These are phyloP conservation scores for Phaeotremella skinneri DNA, from an alignment of 768 basidiomycete species.

Conservation along the genomic window DNA sequence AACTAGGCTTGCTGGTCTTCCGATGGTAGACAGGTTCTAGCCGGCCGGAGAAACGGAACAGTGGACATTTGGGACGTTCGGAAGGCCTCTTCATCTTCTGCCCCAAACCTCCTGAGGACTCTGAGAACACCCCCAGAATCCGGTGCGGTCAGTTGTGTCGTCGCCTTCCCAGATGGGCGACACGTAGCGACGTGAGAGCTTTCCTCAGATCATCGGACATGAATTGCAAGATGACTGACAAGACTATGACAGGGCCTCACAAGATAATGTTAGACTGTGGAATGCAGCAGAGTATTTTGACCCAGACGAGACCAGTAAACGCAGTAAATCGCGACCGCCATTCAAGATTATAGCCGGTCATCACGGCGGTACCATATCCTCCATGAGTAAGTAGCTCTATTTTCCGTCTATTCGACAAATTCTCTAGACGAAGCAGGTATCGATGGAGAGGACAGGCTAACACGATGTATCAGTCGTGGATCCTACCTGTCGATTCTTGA, in stretches of 20 bases:
- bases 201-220: constrained; percentile 2
- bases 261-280: constrained; percentile 92
- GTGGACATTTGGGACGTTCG: constrained; percentile 94
- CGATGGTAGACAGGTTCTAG: constrained; percentile 82
- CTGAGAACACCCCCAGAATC: constrained; percentile 83
- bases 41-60: constrained; percentile 82
- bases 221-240: background rate
- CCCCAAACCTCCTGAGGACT: constrained; percentile 76
- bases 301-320: constrained; percentile 62
- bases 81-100: constrained; percentile 60
- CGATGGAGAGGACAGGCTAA: constrained; percentile 3
- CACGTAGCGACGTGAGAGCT: constrained; percentile 79
- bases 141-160: constrained; percentile 86
- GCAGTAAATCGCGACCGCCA: constrained; percentile 61
- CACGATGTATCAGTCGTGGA: constrained; percentile 66
- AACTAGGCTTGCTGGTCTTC: constrained; percentile 88
- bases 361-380: constrained; percentile 88
- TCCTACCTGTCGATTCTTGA: constrained; percentile 74
- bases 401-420: background rate
- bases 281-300: constrained; percentile 77
- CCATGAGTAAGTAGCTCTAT: constrained; percentile 70
- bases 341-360: constrained; percentile 96
- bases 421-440: background rate
- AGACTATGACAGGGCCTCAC: constrained; percentile 64
- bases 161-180: constrained; percentile 84